These are phyloP conservation scores for Tetragonia tetragonoides DNA, from an alignment of 148 eudicot genomes.

Conservation along the genomic window DNA sequence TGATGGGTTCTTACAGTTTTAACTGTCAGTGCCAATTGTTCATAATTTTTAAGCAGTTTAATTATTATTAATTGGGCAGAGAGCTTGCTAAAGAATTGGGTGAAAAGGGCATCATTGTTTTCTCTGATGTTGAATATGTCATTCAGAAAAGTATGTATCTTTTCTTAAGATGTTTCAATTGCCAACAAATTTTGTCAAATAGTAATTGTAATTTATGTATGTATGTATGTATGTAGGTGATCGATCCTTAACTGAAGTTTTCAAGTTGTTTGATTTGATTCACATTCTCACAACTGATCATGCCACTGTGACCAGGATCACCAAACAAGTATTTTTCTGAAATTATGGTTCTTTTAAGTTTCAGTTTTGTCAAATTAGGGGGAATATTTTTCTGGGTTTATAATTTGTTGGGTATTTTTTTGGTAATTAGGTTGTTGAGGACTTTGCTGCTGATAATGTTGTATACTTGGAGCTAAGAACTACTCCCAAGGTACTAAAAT, in stretches of 20 bases:
- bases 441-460: slow-evolving; percentile 94
- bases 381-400: neutral
- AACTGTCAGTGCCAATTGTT: neutral
- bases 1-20: too few relatives aligned
- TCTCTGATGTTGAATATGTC: slow-evolving; percentile 80
- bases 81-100: slow-evolving; percentile 85
- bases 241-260: slow-evolving; percentile 78
- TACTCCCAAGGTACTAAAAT: slow-evolving; percentile 77
- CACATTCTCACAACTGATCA: slow-evolving; percentile 87
- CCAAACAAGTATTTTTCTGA: slow-evolving; percentile 61
- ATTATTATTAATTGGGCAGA: slow-evolving; percentile 44
- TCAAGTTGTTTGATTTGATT: slow-evolving; percentile 92
- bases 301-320: slow-evolving; percentile 67
- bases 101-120: slow-evolving; percentile 65
- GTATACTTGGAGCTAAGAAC: slow-evolving; percentile 94
- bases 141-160: slow-evolving; percentile 59
- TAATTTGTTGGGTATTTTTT: neutral
- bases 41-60: neutral
- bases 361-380: slow-evolving; percentile 1
- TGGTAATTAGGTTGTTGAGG: slow-evolving; percentile 73
- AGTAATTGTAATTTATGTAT: neutral
- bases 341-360: neutral
- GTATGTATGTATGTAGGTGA: slow-evolving; percentile 49
- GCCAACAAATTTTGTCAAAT: neutral
- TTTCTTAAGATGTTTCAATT: neutral